Conservation (phyloP, 306 rosid genomes). For the Senna siamea region DNA sequence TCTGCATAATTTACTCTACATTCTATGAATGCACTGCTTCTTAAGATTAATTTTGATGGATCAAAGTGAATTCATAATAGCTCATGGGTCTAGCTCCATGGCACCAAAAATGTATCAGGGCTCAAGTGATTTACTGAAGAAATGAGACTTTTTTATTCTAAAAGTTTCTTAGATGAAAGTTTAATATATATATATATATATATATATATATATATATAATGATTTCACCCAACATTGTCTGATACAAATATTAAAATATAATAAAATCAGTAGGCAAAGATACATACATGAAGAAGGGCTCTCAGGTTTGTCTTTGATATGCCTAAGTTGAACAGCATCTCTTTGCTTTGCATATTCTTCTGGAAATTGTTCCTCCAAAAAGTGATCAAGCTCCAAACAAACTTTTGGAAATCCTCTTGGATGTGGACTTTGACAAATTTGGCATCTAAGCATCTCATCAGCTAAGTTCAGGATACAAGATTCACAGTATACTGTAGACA, state of each 20-base stretch:
- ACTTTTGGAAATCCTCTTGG: conserved; percentile 78
- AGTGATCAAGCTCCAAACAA: conserved; percentile 65
- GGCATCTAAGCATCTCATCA: conserved; percentile 65
- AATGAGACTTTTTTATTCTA: background rate
- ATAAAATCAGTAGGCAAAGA: conserved; percentile 34
- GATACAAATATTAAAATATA: conserved; percentile 18
- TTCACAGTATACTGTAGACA: conserved; percentile 66
- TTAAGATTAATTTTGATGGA: background rate
- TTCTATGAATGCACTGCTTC: background rate
- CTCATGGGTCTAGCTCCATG: too few species aligned
- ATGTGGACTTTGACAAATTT: conserved; percentile 70
- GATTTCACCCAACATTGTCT: background rate
- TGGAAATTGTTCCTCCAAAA: conserved; percentile 66
- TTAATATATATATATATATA: background rate
- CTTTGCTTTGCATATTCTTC: conserved; percentile 63
- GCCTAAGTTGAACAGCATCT: conserved; percentile 48
- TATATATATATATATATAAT: conserved; percentile 1
- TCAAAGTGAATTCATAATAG: background rate
- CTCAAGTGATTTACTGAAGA: too few species aligned
- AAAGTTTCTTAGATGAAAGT: background rate
- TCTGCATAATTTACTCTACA: background rate
- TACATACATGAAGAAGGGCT: conserved; percentile 53
- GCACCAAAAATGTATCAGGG: too few species aligned
- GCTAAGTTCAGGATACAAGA: conserved; percentile 52
- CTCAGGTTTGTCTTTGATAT: conserved; percentile 42